These are phyloP conservation scores for Apiospora pterosperma DNA, from an alignment of 2,329 filamentous ascomycete species.

Conservation along the genomic window DNA sequence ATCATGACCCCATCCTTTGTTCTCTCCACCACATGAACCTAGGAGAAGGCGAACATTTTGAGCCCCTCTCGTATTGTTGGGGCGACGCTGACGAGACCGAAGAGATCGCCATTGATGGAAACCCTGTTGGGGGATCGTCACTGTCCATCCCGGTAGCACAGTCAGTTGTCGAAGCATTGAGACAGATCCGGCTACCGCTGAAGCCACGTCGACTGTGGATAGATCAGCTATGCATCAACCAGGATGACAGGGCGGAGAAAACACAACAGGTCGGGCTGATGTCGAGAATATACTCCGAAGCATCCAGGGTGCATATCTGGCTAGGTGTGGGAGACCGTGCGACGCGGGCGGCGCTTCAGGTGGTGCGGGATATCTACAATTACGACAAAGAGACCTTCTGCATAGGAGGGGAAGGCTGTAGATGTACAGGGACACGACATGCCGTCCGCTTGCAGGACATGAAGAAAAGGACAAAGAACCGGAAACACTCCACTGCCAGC, in stretches of 20 bases:
- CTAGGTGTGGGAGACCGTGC: background rate
- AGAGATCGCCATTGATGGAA: background rate
- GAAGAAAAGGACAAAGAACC: background rate
- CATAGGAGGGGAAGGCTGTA: background rate
- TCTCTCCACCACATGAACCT: background rate
- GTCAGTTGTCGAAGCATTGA: background rate
- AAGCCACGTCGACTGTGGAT: background rate
- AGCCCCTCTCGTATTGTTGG: background rate
- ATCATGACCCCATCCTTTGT: background rate
- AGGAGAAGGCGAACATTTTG: background rate
- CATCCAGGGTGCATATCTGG: background rate
- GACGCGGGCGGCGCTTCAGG: background rate
- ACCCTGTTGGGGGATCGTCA: background rate
- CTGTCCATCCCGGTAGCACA: background rate
- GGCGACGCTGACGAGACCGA: background rate
- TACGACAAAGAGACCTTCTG: background rate
- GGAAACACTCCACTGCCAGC: background rate
- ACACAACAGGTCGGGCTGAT: background rate
- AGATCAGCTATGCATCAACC: slow-evolving; percentile 6
- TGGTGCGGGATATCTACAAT: background rate
- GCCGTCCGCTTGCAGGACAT: background rate
- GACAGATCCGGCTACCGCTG: background rate
- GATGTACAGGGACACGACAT: background rate
- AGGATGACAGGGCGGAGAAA: background rate
- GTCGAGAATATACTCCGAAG: background rate